Percentiles rank a stretch among this genome's conserved stretches.
Evolutionary conservation across 805 yeast genomes (phyloP).

Genomic region (Myxozyma geophila): DNA sequence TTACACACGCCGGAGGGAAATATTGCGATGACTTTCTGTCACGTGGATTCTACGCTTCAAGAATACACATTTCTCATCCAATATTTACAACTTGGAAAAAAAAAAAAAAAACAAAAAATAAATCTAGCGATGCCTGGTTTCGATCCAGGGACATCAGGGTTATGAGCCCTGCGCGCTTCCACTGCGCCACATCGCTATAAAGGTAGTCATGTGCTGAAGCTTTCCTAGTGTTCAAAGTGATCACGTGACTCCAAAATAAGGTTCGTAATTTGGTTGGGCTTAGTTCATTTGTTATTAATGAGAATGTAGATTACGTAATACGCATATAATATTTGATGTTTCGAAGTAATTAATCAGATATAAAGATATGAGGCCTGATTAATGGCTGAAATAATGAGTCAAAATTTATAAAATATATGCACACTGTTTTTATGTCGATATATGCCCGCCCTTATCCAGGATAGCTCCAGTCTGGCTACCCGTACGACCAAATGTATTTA

Average conservation of each 20-base stretch:
- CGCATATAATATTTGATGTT: no score
- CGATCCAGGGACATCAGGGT: conserved; percentile 95
- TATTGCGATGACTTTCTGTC: background rate
- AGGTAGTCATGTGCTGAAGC: background rate
- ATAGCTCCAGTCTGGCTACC: no score
- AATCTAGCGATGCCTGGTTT: conserved; percentile 87
- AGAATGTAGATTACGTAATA: no score
- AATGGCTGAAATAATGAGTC: no score
- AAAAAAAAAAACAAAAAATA: conserved; percentile 41
- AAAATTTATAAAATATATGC: no score
- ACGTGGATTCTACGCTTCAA: background rate
- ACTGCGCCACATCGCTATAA: conserved; percentile 46
- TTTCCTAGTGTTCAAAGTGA: background rate
- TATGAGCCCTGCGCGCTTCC: conserved; percentile 98
- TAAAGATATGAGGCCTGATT: no score
- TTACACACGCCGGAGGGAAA: background rate
- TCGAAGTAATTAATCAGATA: background rate
- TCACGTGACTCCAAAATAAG: background rate
- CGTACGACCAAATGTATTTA: no score
- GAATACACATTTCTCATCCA: no score
- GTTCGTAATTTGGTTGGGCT: no score
- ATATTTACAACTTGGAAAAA: background rate
- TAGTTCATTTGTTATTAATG: no score
- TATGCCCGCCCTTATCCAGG: no score
- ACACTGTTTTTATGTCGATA: no score